phyloP scores from a whole-genome alignment of 1,284 basidiomycete genomes.

The Naganishia liquefaciens region DNA sequence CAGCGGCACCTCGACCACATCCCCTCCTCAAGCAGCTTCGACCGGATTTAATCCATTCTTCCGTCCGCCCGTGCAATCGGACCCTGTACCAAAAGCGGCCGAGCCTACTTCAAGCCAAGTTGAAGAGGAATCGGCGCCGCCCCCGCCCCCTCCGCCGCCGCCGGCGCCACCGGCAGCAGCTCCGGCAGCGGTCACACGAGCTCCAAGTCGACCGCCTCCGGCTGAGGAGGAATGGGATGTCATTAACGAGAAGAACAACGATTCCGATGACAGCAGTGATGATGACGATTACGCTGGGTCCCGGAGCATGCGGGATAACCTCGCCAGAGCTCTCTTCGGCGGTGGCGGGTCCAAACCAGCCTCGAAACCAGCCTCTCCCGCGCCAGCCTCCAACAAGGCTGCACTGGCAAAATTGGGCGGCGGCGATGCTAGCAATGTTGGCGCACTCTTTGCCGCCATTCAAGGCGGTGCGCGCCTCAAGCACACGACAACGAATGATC shows the following conservation, averaged over 20 bases:
- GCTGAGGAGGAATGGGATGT: conserved; percentile 83
- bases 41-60: conserved; percentile 54
- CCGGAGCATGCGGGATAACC: conserved; percentile 66
- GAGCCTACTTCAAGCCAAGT: conserved; percentile 43
- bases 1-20: conserved; percentile 37
- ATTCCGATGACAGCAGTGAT: conserved; percentile 63
- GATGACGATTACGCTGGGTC: conserved; percentile 74
- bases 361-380: conserved; percentile 50
- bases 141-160: conserved; percentile 44
- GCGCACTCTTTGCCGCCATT: conserved; percentile 77
- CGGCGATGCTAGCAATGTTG: conserved; percentile 59
- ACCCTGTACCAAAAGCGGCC: conserved; percentile 45
- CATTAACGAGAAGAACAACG: conserved; percentile 68
- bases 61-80: conserved; percentile 53
- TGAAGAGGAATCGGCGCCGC: conserved; percentile 38
- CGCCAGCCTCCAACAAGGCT: conserved; percentile 44
- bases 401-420: conserved; percentile 53
- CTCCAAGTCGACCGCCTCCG: conserved; percentile 55
- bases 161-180: conserved; percentile 47
- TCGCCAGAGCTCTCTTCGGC: conserved; percentile 78
- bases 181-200: conserved; percentile 47
- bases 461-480: conserved; percentile 73
- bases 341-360: conserved; percentile 56
- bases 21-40: conserved; percentile 38
- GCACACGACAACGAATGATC: conserved; percentile 81